Base-by-base conservation (phyloP, 2,329 filamentous ascomycete genomes). In the Fusarium buxicola region DNA sequence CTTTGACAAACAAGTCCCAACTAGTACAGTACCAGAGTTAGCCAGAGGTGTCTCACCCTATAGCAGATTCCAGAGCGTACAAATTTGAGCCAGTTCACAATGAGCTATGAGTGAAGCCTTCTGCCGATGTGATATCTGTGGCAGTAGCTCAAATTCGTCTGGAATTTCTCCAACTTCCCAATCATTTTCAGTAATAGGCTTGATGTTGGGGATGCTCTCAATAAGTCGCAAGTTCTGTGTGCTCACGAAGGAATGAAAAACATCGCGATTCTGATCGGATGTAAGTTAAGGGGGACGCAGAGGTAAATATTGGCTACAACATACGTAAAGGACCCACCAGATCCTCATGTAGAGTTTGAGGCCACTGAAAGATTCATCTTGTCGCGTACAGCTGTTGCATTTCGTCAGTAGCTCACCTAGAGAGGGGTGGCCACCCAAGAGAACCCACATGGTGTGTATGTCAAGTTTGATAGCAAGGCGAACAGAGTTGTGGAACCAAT, bases 401-500 rank as follows among this genome's bases (percentile, higher is more conserved):
- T 8, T 49, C 7, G 53, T 27, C n/a, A 7, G 6, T 1, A 3
- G 2, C 12, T 1, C 5, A n/a, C n/a, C n/a, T n/a, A n/a, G n/a
- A n/a, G n/a, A n/a, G n/a, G n/a, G n/a, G 0, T 2, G 3, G 5
- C 8, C 0, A 8, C 4, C 5, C 4, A 4, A 4, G 4, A 7
- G 2, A 4, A 16, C 53, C 21, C 1, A 65, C 65, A n/a, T 41
- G 1, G 48, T 58, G 3, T 47, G 55, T 0, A 66, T 25, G 8
- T 62, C 55, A 3, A 62, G 13, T 9, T 48, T 64, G 0, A 38
- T 44, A 1, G 55, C 55, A n/a, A 62, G 48, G 0, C 65, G 59
- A 1, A 66, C 41, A 0, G 65, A 58, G 5, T 68, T 68, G 5
- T 64, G 40, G 7, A 62, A 64, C 65, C 65, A 68, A 2, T 68